Evolutionary conservation across 2,329 filamentous ascomycete species (phyloP).

Genomic region (Rhynchosporium agropyri): DNA sequence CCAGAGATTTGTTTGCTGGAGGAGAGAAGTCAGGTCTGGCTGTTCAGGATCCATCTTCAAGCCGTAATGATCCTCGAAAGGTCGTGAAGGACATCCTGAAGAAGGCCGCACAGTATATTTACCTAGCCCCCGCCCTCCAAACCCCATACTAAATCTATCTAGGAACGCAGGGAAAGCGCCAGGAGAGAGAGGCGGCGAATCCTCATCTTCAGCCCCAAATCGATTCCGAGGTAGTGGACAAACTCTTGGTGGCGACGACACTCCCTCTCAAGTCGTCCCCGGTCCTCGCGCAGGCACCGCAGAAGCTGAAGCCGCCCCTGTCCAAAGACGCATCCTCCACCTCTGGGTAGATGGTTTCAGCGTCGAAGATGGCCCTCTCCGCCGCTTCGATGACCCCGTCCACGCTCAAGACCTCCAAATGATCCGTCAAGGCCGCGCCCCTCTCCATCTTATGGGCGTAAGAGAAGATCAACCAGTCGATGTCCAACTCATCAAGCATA

Average conservation of each 20-base stretch:
- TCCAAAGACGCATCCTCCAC: constrained; percentile 70
- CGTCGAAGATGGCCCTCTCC: constrained; percentile 78
- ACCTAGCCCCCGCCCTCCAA: neutral
- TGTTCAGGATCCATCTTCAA: constrained; percentile 59
- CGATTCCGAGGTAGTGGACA: constrained; percentile 72
- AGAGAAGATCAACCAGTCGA: constrained; percentile 74
- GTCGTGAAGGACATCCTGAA: constrained; percentile 66
- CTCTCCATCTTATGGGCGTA: constrained; percentile 77
- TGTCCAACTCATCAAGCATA: constrained; percentile 72
- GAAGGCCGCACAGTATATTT: constrained; percentile 60
- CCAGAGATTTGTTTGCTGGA: constrained; percentile 76
- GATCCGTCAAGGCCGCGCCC: constrained; percentile 76
- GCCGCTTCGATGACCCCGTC: constrained; percentile 76
- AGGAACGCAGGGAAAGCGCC: constrained; percentile 64
- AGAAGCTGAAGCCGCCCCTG: constrained; percentile 37
- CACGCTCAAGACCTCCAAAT: constrained; percentile 73
- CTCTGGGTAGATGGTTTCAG: constrained; percentile 86
- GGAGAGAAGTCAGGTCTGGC: constrained; percentile 80
- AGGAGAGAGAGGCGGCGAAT: constrained; percentile 50
- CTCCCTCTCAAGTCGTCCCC: constrained; percentile 68
- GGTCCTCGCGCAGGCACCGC: constrained; percentile 52
- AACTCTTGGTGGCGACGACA: constrained; percentile 77
- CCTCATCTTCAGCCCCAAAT: constrained; percentile 52
- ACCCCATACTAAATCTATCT: constrained; percentile 20
- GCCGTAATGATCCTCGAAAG: constrained; percentile 52